These are phyloP conservation scores for Calocera cornea DNA, from an alignment of 768 basidiomycete species.

Conservation along the genomic window DNA sequence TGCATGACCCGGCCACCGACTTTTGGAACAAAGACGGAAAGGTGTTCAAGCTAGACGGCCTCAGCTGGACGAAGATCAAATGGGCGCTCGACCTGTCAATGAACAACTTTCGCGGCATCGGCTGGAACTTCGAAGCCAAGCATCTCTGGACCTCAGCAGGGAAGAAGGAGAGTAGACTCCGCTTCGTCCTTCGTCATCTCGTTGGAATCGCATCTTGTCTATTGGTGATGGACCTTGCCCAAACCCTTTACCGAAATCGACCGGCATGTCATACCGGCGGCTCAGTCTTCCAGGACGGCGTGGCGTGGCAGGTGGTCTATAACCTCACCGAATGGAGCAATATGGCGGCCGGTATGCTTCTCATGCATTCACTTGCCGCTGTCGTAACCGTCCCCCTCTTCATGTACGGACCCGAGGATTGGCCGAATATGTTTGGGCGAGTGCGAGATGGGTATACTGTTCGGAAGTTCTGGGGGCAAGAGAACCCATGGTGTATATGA, in stretches of 20 bases:
- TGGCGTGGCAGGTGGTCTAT: neutral
- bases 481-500: neutral
- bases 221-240: neutral
- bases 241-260: neutral
- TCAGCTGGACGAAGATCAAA: slow-evolving; percentile 2
- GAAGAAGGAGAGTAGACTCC: neutral
- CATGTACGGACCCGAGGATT: neutral
- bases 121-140: slow-evolving; percentile 1
- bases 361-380: neutral
- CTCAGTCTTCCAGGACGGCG: neutral
- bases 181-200: neutral
- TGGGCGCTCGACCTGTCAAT: neutral
- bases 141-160: slow-evolving; percentile 1
- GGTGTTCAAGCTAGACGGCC: neutral
- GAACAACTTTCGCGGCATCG: neutral
- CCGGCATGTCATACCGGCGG: neutral
- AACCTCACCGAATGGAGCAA: neutral
- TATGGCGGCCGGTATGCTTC: neutral
- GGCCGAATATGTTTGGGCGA: neutral
- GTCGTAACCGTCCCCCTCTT: neutral
- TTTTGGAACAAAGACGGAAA: slow-evolving; percentile 2
- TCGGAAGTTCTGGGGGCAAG: neutral
- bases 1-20: neutral
- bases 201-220: neutral
- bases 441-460: neutral